Evolutionary conservation across 2,329 filamentous ascomycete genomes (phyloP), one percentile per base, ranked within the genome.

Genomic region (Arachnomyces sp.): DNA sequence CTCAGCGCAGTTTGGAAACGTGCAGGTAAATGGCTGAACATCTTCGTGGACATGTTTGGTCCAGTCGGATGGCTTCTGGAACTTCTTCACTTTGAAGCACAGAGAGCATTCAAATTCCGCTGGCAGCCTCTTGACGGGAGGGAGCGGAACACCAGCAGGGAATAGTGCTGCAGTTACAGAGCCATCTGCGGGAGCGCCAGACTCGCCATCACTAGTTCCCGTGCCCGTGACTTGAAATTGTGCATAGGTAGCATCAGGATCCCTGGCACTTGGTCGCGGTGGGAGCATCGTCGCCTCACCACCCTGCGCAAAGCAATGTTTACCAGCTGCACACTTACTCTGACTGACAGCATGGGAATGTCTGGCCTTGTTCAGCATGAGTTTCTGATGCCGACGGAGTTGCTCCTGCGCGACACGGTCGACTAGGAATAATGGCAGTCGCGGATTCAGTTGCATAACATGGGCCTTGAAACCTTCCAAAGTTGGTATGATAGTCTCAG

Each of bases 11-110:
- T 78, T 73, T 2, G 83, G 79, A 67, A 90, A 94, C 0, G 88
- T 94, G 63, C 89, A 95, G 2, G 86, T 93, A 51, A 94, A 94
- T 0, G 89, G 89, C 57, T 92, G 84, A 1, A 94, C 79, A 57
- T 95, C 89, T 62, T 94, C 89, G 52, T 94, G 86, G 1, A 95
- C 85, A 55, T 95, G 89, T 59, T 95, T 94, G 1, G 88, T 94
- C 89, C 89, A 95, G 61, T 95, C 89, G 0, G 88, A 94, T 12
- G 88, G 89, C 60, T 94, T 94, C 52, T 81, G 77, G 52, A 92
- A 88, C 53, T 80, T 86, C 69, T 92, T 94, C 38, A 80, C 74
- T 50, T 81, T 78, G 66, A 86, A 94, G 65, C 89, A 94, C 15
- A 94, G 68, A 29, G 84, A 82, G 51, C 89, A 95, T 65, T 95